These are phyloP conservation scores for Ziziphus jujuba DNA, from an alignment of 306 rosid species.

Conservation along the genomic window DNA sequence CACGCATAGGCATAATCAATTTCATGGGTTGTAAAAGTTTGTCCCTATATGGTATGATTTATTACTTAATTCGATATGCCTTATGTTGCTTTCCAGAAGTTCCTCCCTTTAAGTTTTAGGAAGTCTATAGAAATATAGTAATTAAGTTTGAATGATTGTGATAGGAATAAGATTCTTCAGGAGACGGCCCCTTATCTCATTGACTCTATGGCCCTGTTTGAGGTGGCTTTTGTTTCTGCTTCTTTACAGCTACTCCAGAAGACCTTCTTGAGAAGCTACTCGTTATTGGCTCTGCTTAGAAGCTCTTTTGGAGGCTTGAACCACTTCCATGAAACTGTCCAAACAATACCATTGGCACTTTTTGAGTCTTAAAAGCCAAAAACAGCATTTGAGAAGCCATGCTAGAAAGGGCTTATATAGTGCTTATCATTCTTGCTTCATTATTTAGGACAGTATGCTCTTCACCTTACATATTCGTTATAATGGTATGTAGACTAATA, in stretches of 20 bases:
- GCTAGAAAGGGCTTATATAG: too few relatives aligned
- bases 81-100: slow-evolving; percentile 13
- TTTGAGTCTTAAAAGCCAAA: too few relatives aligned
- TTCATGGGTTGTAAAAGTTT: slow-evolving; percentile 28
- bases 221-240: too few relatives aligned
- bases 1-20: slow-evolving; percentile 85
- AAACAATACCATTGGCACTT: too few relatives aligned
- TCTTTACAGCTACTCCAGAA: too few relatives aligned
- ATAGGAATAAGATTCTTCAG: slow-evolving; percentile 83
- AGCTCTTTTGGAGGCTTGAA: too few relatives aligned
- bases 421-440: slow-evolving; percentile 85
- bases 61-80: slow-evolving; percentile 16
- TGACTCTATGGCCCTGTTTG: slow-evolving; percentile 57
- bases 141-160: slow-evolving; percentile 28
- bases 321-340: too few relatives aligned
- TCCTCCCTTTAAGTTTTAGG: slow-evolving; percentile 9
- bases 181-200: slow-evolving; percentile 68
- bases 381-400: too few relatives aligned
- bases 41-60: slow-evolving; percentile 16
- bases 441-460: slow-evolving; percentile 55
- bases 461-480: not conserved
- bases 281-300: too few relatives aligned
- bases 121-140: slow-evolving; percentile 18
- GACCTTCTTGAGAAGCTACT: too few relatives aligned
- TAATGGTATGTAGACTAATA: too few relatives aligned